Base-by-base conservation (phyloP, 2,329 filamentous ascomycete genomes). In the Fusarium verrucosum region DNA sequence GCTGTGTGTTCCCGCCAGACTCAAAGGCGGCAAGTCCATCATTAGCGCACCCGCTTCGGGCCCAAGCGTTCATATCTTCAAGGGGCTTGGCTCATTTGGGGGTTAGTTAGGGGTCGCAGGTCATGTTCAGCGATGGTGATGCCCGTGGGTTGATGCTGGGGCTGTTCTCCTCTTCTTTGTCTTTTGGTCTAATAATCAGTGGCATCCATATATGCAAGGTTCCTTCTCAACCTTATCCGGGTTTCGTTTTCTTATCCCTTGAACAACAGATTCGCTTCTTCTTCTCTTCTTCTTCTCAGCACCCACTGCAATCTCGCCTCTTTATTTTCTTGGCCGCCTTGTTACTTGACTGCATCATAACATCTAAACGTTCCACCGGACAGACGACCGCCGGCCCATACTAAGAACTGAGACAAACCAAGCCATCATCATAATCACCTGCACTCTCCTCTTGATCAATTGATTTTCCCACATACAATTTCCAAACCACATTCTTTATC, bases 31-130 rank as follows among this genome's bases (percentile, higher is more conserved):
- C 64, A 70, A 70, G 64, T 28, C 52, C 35, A 23, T 33, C 11
- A 33, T 28, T 71, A 70, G 68, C 60, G 52, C 66, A 64, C 66
- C 68, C 68, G 68, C 53, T 66, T 69, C 41, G 13, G 61, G 64
- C 58, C 65, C 65, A 69, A 70, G 68, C 67, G 65, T 59, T 42
- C 52, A 45, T 46, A 38, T 35, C 57, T 65, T 32, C 47, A 55
- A 20, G 40, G 61, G 32, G 23, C 61, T 56, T 65, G 41, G 35
- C 14, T 49, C 30, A 38, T 41, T 49, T 43, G 23, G 54, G 54
- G 55, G 32, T 65, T 47, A 63, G 58, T 58, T 57, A 50, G 45
- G 54, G 62, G 49, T 45, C 50, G n/a, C 43, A n/a, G n/a, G n/a
- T n/a, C n/a, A n/a, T n/a, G n/a, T 35, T 36, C 44, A 25, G 25